Base-by-base conservation (phyloP, 2,329 filamentous ascomycete species). In the Hypoxylon sp. region DNA sequence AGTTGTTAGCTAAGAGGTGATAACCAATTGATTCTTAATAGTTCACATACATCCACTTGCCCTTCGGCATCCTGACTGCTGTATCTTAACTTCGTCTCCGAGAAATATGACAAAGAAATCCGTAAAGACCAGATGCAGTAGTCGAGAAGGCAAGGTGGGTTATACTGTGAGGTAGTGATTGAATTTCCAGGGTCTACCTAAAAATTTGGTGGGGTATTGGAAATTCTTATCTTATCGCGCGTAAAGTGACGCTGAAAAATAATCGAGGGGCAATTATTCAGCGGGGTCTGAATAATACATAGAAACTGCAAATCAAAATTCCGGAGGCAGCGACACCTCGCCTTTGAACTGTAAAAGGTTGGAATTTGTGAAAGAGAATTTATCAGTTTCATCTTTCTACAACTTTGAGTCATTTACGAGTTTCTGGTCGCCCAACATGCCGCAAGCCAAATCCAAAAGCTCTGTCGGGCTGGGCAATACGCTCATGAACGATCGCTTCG, bases 401-500 rank as follows among this genome's bases (percentile, higher is more conserved):
- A 22, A 57, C 6, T 46, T 13, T 5, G 20, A 8, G 3, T 57
- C 27, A 48, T 17, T 2, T 48, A 14, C 42, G 22, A 35, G 8
- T 20, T 35, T n/a, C 17, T 20, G 31, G 27, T 14, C 22, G 42
- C 65, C 74, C 81, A 85, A 75, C 65, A 89, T 89, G 87, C 81
- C 83, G 79, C 81, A 85, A 77, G 90, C 96, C 81, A 99, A 98
- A 84, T 97, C 94, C 73, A 98, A 98, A 82, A 97, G 95, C 82
- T 88, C 90, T 77, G 94, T 98, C 77, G 96, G 96, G 80, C 90
- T 99, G 83, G 96, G 96, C 80, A 98, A 98, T 84, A 90, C 92
- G 83, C 89, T 99, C 79, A 99, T 99, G 96, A 98, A 98, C 80
- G 96, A 98, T 83, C 92, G 95, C 65, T 98, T 98, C 81, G 94